Evolutionary conservation across 345 rosid species (phyloP), one percentile per base, ranked within the genome.

Genomic region (Geranium rotundifolium): DNA sequence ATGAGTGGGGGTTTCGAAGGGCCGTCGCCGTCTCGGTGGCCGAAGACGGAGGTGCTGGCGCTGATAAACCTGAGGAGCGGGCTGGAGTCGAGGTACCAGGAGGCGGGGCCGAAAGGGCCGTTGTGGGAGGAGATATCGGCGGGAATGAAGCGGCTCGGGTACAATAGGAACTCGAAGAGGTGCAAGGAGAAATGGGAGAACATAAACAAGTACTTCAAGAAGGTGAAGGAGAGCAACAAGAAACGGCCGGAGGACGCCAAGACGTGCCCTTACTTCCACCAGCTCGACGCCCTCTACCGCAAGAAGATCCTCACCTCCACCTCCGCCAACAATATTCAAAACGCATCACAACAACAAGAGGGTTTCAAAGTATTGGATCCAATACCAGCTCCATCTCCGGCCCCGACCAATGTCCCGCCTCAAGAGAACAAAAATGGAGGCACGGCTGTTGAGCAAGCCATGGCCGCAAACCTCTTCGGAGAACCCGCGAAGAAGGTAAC

Each of bases 101-200:
- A 80, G 19, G 75, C 70, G 12, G 82, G 80, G 27, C 84, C 84
- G 0, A 80, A 80, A 62, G 84, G 82, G 5, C 84, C 82, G 2
- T 57, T 80, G 2, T 80, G 84, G 84, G 82, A 77, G 62, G 84
- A 80, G 68, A 75, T 77, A 29, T 77, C 84, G 4, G 71, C 74
- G 0, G 73, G 76, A 7, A 80, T 80, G 82, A 64, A 60, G 50
- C 68, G 64, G 50, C 34, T 77, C 49, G 84, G 84, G 0, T 80
- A 80, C 72, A 68, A 71, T 27, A 63, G 84, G 19, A 80, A 54
- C 63, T 31, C 84, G 9, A 80, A 80, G 59, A 67, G 84, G 57
- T 80, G 84, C 69, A 80, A 80, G 41, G 84, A 80, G 65, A 80
- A 80, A 63, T 80, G 84, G 84, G 84, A 80, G 74, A 80, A 80